These are phyloP conservation scores for Colletotrichum sp. DNA, from an alignment of 2,329 filamentous ascomycete genomes.

Conservation along the genomic window DNA sequence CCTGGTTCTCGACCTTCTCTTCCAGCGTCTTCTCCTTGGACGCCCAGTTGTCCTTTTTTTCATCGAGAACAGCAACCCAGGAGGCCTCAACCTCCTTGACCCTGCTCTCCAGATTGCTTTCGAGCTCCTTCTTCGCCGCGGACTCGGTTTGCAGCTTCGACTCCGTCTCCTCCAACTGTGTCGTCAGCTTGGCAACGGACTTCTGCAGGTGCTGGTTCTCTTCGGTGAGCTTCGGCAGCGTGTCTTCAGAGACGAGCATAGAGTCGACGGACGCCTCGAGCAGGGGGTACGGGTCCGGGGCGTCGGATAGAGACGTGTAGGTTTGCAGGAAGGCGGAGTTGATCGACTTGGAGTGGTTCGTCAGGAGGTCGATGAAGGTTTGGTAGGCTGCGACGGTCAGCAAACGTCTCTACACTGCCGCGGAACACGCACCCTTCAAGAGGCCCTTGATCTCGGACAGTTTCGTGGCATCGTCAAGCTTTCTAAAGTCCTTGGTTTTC, in stretches of 20 bases:
- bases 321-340: slow-evolving; percentile 92
- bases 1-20: slow-evolving; percentile 94
- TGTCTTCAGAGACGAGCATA: slow-evolving; percentile 89
- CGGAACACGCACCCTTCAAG: slow-evolving; percentile 69
- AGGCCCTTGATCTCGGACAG: slow-evolving; percentile 86
- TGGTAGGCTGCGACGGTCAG: slow-evolving; percentile 74
- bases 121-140: slow-evolving; percentile 72
- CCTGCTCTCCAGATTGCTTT: slow-evolving; percentile 76
- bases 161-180: slow-evolving; percentile 84
- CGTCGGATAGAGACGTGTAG: slow-evolving; percentile 93
- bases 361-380: slow-evolving; percentile 93
- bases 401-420: background rate
- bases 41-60: slow-evolving; percentile 96
- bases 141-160: slow-evolving; percentile 80
- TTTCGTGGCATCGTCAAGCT: slow-evolving; percentile 88
- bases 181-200: slow-evolving; percentile 74
- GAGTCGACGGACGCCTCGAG: slow-evolving; percentile 97
- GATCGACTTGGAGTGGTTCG: slow-evolving; percentile 93
- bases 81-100: slow-evolving; percentile 90
- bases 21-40: slow-evolving; percentile 90
- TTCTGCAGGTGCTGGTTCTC: slow-evolving; percentile 90
- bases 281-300: slow-evolving; percentile 93
- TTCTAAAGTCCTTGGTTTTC: slow-evolving; percentile 97
- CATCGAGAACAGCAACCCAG: slow-evolving; percentile 87
- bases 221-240: slow-evolving; percentile 82